Conservation (phyloP, 495 filamentous ascomycete species). For the Polyplosphaeria fusca region DNA sequence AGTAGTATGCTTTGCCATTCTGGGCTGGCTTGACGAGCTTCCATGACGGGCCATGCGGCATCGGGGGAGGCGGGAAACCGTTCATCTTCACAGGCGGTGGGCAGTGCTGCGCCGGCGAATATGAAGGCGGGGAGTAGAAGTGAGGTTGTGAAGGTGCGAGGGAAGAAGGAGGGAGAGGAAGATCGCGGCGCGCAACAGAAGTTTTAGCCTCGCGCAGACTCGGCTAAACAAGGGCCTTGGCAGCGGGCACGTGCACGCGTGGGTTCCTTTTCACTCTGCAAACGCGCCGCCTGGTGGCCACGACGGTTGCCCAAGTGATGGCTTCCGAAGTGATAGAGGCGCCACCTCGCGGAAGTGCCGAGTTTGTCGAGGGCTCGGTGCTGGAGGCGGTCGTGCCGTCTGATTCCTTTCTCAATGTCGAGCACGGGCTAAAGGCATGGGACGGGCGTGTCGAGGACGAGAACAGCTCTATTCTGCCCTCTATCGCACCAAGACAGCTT, state of each 20-base stretch:
- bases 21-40: too few relatives aligned
- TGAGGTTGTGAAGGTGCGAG: too few relatives aligned
- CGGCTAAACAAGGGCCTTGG: too few relatives aligned
- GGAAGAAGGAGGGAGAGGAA: too few relatives aligned
- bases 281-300: too few relatives aligned
- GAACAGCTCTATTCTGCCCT: slow-evolving; percentile 35
- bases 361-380: slow-evolving; percentile 68
- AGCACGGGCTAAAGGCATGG: slow-evolving; percentile 53
- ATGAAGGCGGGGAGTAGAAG: too few relatives aligned
- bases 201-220: too few relatives aligned
- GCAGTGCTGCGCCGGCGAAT: too few relatives aligned
- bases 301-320: too few relatives aligned
- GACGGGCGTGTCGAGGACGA: slow-evolving; percentile 52
- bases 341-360: slow-evolving; percentile 34
- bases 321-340: slow-evolving; percentile 8
- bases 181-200: too few relatives aligned
- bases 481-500: slow-evolving; percentile 39
- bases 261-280: too few relatives aligned
- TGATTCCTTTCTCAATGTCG: slow-evolving; percentile 62
- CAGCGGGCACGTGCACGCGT: too few relatives aligned
- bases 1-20: slow-evolving; percentile 92
- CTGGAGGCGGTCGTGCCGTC: slow-evolving; percentile 77
- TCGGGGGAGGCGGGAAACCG: slow-evolving; percentile 38
- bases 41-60: slow-evolving; percentile 74
- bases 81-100: slow-evolving; percentile 54